These are phyloP conservation scores for Epichloe gansuensis DNA, from an alignment of 2,329 filamentous ascomycete genomes.

Conservation along the genomic window DNA sequence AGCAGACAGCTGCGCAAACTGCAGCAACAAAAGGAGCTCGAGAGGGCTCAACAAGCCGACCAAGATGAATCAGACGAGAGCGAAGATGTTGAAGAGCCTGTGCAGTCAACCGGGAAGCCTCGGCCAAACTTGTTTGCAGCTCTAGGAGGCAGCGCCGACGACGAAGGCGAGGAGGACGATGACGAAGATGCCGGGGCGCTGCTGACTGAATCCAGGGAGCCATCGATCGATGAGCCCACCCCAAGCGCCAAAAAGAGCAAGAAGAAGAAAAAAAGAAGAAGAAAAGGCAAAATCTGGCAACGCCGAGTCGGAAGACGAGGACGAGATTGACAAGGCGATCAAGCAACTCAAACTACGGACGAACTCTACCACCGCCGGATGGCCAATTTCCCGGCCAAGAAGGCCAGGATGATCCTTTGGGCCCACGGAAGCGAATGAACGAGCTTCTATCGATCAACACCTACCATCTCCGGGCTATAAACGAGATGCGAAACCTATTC, in stretches of 20 bases:
- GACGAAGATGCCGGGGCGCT: slow-evolving; percentile 20
- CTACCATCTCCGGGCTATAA: slow-evolving; percentile 68
- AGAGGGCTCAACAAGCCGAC: slow-evolving; percentile 12
- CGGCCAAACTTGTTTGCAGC: slow-evolving; percentile 40
- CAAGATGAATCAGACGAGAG: slow-evolving; percentile 15
- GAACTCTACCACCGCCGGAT: background rate
- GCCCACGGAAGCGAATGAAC: slow-evolving; percentile 17
- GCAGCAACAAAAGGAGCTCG: slow-evolving; percentile 36
- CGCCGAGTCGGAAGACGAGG: slow-evolving; percentile 21
- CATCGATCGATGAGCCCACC: slow-evolving; percentile 13
- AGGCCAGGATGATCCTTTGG: slow-evolving; percentile 7
- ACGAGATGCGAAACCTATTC: slow-evolving; percentile 70
- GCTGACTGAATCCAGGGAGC: slow-evolving; percentile 10
- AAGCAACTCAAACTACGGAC: slow-evolving; percentile 25
- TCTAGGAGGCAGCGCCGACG: slow-evolving; percentile 31
- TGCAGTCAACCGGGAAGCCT: slow-evolving; percentile 21
- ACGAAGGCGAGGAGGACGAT: slow-evolving; percentile 22
- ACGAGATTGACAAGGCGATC: slow-evolving; percentile 46
- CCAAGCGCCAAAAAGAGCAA: slow-evolving; percentile 19
- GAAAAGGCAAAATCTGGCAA: slow-evolving; percentile 23
- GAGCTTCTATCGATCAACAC: slow-evolving; percentile 41
- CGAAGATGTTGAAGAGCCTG: slow-evolving; percentile 20
- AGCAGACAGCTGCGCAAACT: slow-evolving; percentile 40
- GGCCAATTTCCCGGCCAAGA: slow-evolving; percentile 1
- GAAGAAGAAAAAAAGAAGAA: slow-evolving; percentile 27